phyloP scores from a whole-genome alignment of 345 rosid genomes.

The Lagerstroemia speciosa region DNA sequence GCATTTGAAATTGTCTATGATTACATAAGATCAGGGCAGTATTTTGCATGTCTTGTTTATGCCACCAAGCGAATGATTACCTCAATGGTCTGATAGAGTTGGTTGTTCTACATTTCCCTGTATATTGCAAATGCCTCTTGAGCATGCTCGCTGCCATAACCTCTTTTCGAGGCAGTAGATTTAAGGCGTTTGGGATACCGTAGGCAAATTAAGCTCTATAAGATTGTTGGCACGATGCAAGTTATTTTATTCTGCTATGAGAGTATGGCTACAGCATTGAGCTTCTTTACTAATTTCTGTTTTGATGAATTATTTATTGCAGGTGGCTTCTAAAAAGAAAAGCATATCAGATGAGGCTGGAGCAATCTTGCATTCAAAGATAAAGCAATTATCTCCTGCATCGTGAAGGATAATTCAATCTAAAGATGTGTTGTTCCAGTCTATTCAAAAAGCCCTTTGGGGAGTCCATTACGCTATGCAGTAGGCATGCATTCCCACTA shows the following conservation, averaged over 20 bases:
- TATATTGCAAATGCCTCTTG: background rate
- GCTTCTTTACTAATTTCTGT: background rate
- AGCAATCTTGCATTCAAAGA: conserved; percentile 53
- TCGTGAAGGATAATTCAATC: background rate
- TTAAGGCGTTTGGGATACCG: background rate
- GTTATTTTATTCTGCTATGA: background rate
- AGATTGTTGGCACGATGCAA: background rate
- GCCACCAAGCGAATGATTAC: background rate
- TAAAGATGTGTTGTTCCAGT: background rate
- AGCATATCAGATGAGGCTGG: conserved; percentile 77
- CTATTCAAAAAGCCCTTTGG: background rate
- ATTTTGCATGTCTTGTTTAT: background rate
- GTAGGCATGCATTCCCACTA: background rate
- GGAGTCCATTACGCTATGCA: background rate
- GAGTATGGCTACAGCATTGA: background rate
- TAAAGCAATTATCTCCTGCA: conserved; percentile 53
- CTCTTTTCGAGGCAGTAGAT: background rate
- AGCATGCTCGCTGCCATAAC: background rate
- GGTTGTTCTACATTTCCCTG: too few species aligned
- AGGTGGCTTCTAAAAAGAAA: conserved; percentile 94
- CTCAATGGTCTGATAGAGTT: background rate
- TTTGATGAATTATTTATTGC: conserved; percentile 16
- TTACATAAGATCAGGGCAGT: background rate
- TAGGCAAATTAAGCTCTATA: background rate
- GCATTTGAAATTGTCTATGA: background rate